Conservation (phyloP, 148 eudicot genomes). For the Silene latifolia region DNA sequence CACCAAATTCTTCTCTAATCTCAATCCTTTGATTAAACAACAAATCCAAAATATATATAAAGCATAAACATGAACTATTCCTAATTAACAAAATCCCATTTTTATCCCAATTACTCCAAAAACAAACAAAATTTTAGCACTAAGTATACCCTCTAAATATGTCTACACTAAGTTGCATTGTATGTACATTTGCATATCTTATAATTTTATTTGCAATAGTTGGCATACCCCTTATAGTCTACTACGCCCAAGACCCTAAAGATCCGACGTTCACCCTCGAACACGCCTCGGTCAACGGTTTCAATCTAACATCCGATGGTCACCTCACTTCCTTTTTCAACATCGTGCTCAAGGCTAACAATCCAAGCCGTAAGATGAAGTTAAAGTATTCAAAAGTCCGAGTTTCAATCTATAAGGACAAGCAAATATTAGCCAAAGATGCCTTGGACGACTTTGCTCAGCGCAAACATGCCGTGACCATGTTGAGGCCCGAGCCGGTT, state of each 20-base stretch:
- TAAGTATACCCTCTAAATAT: too few species aligned
- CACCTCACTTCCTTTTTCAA: slow-evolving; percentile 21
- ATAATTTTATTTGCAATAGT: not conserved
- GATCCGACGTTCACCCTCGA: slow-evolving; percentile 19
- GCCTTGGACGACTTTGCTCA: not conserved
- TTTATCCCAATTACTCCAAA: not conserved
- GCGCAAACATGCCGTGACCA: not conserved
- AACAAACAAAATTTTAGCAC: too few species aligned
- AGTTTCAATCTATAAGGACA: not conserved
- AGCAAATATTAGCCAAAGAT: not conserved
- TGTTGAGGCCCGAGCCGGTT: not conserved
- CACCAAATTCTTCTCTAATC: not conserved
- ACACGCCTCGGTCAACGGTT: slow-evolving; percentile 7
- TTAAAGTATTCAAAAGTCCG: not conserved
- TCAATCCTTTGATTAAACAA: too few species aligned
- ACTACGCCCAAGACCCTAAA: not conserved
- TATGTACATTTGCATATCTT: not conserved
- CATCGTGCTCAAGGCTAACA: slow-evolving; percentile 13
- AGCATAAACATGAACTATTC: not conserved
- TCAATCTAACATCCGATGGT: slow-evolving; percentile 21
- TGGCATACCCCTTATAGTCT: not conserved
- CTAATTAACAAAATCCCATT: not conserved
- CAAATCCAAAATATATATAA: not conserved
- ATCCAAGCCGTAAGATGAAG: slow-evolving; percentile 10
- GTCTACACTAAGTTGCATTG: not conserved